These are phyloP conservation scores for Teunomyces panamensis DNA, from an alignment of 805 yeast species.

Conservation along the genomic window DNA sequence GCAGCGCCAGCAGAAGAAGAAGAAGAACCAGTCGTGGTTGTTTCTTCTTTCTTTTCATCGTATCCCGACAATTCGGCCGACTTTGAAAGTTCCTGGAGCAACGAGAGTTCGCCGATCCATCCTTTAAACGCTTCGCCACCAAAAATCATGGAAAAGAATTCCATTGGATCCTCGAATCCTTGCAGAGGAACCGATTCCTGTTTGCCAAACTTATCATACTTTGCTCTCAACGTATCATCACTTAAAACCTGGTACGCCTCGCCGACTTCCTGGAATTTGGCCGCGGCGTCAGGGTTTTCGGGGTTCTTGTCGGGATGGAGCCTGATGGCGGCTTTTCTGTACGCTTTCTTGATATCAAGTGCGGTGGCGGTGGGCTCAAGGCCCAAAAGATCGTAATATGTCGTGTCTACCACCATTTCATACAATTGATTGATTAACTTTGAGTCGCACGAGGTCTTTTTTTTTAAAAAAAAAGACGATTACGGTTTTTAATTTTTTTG, in stretches of 20 bases:
- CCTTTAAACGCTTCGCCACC: constrained; percentile 89
- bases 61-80: constrained; percentile 42
- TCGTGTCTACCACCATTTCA: constrained; percentile 43
- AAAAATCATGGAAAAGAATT: constrained; percentile 67
- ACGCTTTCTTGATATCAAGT: constrained; percentile 44
- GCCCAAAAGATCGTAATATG: constrained; percentile 40
- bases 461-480: background rate
- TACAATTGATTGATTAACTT: too few species aligned
- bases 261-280: constrained; percentile 45
- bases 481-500: too few species aligned
- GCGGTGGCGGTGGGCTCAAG: constrained; percentile 36
- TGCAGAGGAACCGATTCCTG: constrained; percentile 68
- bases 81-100: constrained; percentile 39
- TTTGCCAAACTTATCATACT: constrained; percentile 74
- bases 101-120: constrained; percentile 46
- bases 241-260: constrained; percentile 80
- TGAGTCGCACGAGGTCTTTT: background rate
- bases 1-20: background rate
- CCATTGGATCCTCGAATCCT: constrained; percentile 66
- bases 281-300: constrained; percentile 44
- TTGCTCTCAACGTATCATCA: constrained; percentile 58
- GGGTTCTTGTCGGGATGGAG: constrained; percentile 48
- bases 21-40: background rate
- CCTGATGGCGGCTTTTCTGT: constrained; percentile 42
- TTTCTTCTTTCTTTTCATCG: constrained; percentile 27